These are phyloP conservation scores for Artomyces pyxidatus DNA, from an alignment of 768 basidiomycete species.

Conservation along the genomic window DNA sequence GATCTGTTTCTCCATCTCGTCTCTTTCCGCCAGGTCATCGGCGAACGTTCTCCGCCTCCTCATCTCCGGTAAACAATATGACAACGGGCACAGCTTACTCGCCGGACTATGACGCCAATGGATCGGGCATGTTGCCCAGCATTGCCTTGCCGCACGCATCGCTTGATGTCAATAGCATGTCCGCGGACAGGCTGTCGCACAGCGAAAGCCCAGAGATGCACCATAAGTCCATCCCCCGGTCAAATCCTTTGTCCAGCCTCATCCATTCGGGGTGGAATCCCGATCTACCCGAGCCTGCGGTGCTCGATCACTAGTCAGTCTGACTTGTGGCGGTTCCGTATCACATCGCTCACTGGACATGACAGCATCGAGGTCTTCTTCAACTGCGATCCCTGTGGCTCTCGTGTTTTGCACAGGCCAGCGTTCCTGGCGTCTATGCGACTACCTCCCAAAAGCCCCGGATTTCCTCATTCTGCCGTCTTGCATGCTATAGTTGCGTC, in stretches of 20 bases:
- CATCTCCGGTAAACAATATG: conserved; percentile 4
- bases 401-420: conserved; percentile 73
- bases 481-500: conserved; percentile 78
- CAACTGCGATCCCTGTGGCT: conserved; percentile 79
- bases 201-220: conserved; percentile 14
- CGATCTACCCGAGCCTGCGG: conserved; percentile 69
- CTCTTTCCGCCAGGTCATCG: conserved; percentile 7
- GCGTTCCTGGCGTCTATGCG: conserved; percentile 76
- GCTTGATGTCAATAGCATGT: conserved; percentile 16
- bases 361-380: conserved; percentile 72
- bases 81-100: conserved; percentile 15
- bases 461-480: conserved; percentile 84
- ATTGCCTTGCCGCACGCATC: conserved; percentile 22
- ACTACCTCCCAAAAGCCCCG: conserved; percentile 69
- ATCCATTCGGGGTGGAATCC: conserved; percentile 79
- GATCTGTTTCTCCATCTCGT: conserved; percentile 27
- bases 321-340: background rate
- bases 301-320: conserved; percentile 69
- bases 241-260: conserved; percentile 56
- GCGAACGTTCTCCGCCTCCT: conserved; percentile 7
- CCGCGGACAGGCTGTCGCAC: conserved; percentile 14
- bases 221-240: conserved; percentile 26
- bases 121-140: conserved; percentile 6
- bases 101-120: conserved; percentile 19
- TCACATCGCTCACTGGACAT: background rate